Base-by-base conservation (phyloP, 371 early-diverging fungal species). In the Saksenaea vasiformis region DNA sequence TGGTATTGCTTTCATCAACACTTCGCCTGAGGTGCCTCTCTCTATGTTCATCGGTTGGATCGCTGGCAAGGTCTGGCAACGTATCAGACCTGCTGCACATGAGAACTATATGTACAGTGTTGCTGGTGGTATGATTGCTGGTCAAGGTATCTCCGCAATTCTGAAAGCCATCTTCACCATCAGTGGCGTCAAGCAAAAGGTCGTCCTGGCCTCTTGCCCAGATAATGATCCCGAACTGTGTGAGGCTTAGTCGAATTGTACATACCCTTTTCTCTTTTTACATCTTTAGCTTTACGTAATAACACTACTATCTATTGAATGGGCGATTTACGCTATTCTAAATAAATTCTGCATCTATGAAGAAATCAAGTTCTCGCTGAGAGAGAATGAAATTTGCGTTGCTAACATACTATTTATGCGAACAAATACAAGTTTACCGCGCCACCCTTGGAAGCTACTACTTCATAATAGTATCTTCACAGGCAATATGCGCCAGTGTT, bases 41-140 rank as follows among this genome's bases (percentile, higher is more conserved):
- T 82, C 89, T 36, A 87, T 87, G 87, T 70, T 86, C 57, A 71
- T 84, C 26, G 92, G 90, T 15, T 84, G 84, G 76, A 24, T 62
- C n/a, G 77, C 68, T 58, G 77, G 77, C 34, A 67, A 72, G 61
- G 68, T 86, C 65, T 92, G 92, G 92, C 65, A 74, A 61, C 68
- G 70, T 0, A 22, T 78, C 47, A 61, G 56, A 39, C 70, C 77
- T 41, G 54, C 27, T 15, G 61, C 69, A 17, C 74, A 79, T 43
- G 87, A 85, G 26, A 69, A 83, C 56, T 78, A 70, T 44, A 77
- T 83, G 82, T 86, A 82, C 72, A 76, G 85, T n/a, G 71, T 84
- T 53, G 88, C 91, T 54, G 84, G 81, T 65, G 92, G 92, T 60
- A 67, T 90, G 63, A 86, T 91, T 71, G 89, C 90, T 63, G 92